Base-by-base conservation (phyloP, 352 stramenopile genomes). In the Aphanomyces astaci region DNA sequence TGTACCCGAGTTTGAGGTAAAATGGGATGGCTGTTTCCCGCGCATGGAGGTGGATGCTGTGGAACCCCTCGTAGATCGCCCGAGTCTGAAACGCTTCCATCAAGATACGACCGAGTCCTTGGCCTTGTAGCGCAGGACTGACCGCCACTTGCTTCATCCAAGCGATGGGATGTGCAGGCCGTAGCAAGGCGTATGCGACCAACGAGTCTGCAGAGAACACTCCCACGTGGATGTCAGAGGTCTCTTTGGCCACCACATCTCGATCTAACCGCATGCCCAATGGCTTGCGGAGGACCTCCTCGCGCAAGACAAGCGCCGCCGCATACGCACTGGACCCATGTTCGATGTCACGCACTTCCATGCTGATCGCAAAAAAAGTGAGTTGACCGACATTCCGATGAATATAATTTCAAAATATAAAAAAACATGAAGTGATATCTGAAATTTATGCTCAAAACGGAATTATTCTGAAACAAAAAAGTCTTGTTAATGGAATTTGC, bases 81-180 rank as follows among this genome's bases (percentile, higher is more conserved):
- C 49, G 24, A 5, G 48, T 9, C 30, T 68, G 43, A 31, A 68
- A 49, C 15, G 15, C 62, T 59, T 68, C 17, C 24, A 68, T 60
- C 10, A 68, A 49, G 30, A 59, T 27, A n/a, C 62, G 62, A 31
- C 62, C 62, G 31, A 68, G 62, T 1, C 62, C 62, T 28, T 68
- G 31, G 3, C 62, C 40, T 33, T 68, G 62, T 2, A 68, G 5
- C 11, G 15, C 39, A 39, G 62, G 62, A 24, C 43, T 27, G 19
- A 68, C 62, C 1, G 62, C 62, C 28, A 68, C 62, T 59, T 68
- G 62, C 31, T 68, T 68, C 62, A 68, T 68, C 62, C 62, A 68
- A 22, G 46, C 62, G 48, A 68, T 22, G 2, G 28, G 19, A 2
- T 59, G 19, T 2, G n/a, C 30, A 0, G 62, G 62, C 4, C 62